Percentiles rank a stretch among this genome's conserved stretches.
phyloP scores from a whole-genome alignment of 345 rosid genomes.

The Cardamine occulta region DNA sequence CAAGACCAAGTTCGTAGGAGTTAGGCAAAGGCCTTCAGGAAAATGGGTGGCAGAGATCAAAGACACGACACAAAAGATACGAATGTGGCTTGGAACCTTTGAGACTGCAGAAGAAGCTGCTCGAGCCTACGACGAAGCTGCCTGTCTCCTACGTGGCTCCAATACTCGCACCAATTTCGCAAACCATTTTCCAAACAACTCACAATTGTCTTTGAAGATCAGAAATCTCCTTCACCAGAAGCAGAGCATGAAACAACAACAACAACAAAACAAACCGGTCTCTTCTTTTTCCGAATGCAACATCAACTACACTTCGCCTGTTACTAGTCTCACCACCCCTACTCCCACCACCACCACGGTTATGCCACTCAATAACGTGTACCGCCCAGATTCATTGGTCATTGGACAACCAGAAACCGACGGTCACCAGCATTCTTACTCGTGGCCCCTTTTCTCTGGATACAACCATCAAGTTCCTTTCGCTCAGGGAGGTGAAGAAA shows the following conservation, averaged over 20 bases:
- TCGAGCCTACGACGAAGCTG: conserved; percentile 87
- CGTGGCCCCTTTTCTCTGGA: conserved; percentile 52
- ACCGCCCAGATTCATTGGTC: conserved; percentile 58
- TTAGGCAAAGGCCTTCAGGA: conserved; percentile 87
- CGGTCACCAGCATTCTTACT: conserved; percentile 41
- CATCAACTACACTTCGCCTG: conserved; percentile 23
- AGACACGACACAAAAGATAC: conserved; percentile 81
- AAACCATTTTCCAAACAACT: conserved; percentile 50
- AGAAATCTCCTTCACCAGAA: conserved; percentile 78
- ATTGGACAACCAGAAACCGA: conserved; percentile 29
- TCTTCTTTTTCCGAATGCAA: conserved; percentile 20
- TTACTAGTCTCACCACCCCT: conserved; percentile 17
- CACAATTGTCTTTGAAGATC: conserved; percentile 72
- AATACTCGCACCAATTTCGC: conserved; percentile 84
- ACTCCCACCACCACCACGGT: conserved; percentile 25
- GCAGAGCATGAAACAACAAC: conserved; percentile 51
- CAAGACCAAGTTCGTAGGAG: conserved; percentile 72
- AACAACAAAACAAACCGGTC: conserved; percentile 27
- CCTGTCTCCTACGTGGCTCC: conserved; percentile 82
- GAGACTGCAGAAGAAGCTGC: conserved; percentile 88
- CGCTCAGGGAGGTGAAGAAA: conserved; percentile 42
- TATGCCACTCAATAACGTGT: conserved; percentile 48
- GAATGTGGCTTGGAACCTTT: conserved; percentile 94
- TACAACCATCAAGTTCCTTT: conserved; percentile 49
- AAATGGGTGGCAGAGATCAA: conserved; percentile 98